Percentiles rank a stretch among this genome's conserved stretches.
Conservation (phyloP, 345 rosid species). For the Toxicodendron radicans region DNA sequence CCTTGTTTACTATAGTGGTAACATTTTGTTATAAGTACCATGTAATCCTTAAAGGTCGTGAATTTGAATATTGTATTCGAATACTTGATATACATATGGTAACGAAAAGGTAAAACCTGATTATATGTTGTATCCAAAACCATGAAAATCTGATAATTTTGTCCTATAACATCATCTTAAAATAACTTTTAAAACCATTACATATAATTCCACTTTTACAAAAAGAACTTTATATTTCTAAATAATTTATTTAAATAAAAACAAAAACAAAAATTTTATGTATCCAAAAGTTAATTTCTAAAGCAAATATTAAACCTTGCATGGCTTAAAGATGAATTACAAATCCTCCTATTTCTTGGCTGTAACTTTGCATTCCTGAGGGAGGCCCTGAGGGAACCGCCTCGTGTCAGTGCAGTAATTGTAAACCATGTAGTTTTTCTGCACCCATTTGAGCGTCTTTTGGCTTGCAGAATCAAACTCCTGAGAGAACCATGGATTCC, state of each 20-base stretch:
- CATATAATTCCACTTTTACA: no score
- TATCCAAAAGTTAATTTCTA: background rate
- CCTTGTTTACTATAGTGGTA: no score
- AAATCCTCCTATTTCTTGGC: background rate
- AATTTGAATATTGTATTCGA: no score
- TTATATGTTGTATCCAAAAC: no score
- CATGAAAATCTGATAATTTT: no score
- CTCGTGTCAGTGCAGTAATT: slow-evolving; percentile 40
- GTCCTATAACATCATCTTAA: no score
- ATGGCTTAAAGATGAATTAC: background rate
- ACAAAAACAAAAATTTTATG: background rate
- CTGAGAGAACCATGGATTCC: slow-evolving; percentile 40
- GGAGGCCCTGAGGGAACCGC: slow-evolving; percentile 43
- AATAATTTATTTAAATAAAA: background rate
- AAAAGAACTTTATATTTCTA: no score
- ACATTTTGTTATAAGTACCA: no score
- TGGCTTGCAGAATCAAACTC: slow-evolving; percentile 39
- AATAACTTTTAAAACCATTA: no score
- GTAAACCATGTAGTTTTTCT: slow-evolving; percentile 43
- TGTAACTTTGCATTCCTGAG: slow-evolving; percentile 33
- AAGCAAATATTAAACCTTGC: background rate
- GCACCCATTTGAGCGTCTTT: slow-evolving; percentile 42
- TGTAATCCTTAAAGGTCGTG: no score
- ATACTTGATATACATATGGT: no score
- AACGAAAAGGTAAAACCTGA: no score